phyloP scores from a whole-genome alignment of 2,329 filamentous ascomycete species.

The Periconia sp. region DNA sequence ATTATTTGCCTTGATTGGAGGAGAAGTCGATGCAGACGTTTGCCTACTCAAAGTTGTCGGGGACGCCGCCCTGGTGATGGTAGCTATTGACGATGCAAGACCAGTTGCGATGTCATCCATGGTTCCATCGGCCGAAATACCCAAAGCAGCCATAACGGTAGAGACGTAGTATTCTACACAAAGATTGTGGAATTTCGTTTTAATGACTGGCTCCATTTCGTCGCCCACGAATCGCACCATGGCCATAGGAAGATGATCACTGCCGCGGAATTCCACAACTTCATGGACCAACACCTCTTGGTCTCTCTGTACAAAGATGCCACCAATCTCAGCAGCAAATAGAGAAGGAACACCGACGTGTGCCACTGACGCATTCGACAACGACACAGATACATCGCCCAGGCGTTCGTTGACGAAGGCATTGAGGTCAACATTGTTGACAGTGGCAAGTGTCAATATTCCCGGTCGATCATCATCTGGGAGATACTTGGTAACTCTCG shows the following conservation, averaged over 20 bases:
- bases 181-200: constrained; percentile 82
- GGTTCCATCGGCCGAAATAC: constrained; percentile 63
- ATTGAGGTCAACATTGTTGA: constrained; percentile 64
- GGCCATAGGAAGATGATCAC: constrained; percentile 63
- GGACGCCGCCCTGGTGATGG: constrained; percentile 67
- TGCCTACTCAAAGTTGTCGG: constrained; percentile 41
- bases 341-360: constrained; percentile 83
- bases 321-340: constrained; percentile 73
- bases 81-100: constrained; percentile 78
- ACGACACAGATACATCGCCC: constrained; percentile 56
- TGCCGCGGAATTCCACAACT: constrained; percentile 45
- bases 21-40: constrained; percentile 27
- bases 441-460: constrained; percentile 70
- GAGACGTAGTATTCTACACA: constrained; percentile 87
- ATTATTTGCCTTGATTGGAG: constrained; percentile 10
- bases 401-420: constrained; percentile 69
- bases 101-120: constrained; percentile 71
- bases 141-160: constrained; percentile 77
- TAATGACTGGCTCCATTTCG: constrained; percentile 88
- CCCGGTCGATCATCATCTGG: constrained; percentile 95
- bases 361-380: constrained; percentile 32
- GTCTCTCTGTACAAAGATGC: constrained; percentile 65
- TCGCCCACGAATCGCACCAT: constrained; percentile 92
- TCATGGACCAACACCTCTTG: constrained; percentile 72
- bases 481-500: constrained; percentile 88